A percentile compares a stretch with the other conserved stretches of the same genome.
These are phyloP conservation scores for Rhodotorula sp. DNA, from an alignment of 1,284 basidiomycete genomes.

Conservation along the genomic window DNA sequence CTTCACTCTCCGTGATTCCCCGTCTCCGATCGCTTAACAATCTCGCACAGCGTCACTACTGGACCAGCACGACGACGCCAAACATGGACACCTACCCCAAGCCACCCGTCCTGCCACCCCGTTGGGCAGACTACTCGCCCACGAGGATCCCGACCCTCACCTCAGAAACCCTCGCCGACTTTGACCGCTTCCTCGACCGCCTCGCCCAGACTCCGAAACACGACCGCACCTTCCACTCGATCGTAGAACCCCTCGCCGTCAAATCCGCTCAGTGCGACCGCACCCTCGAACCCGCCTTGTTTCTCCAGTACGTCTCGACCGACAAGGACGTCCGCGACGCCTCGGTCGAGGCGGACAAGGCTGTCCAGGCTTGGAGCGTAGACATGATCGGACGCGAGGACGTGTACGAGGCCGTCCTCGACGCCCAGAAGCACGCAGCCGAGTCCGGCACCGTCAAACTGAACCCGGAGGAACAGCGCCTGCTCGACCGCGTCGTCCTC, in stretches of 20 bases:
- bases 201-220: conserved; percentile 62
- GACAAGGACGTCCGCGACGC: conserved; percentile 70
- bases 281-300: conserved; percentile 62
- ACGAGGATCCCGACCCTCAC: conserved; percentile 62
- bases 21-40: too few relatives aligned
- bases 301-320: conserved; percentile 76
- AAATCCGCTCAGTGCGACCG: conserved; percentile 60
- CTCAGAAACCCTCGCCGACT: conserved; percentile 61
- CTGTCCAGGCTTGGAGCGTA: conserved; percentile 57
- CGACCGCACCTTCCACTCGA: conserved; percentile 54
- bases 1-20: neutral
- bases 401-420: conserved; percentile 67
- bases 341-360: conserved; percentile 67
- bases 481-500: conserved; percentile 73
- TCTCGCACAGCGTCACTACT: neutral
- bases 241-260: conserved; percentile 59
- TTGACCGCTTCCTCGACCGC: conserved; percentile 61
- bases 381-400: conserved; percentile 74
- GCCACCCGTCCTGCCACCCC: conserved; percentile 26
- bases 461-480: conserved; percentile 64
- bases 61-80: conserved; percentile 9
- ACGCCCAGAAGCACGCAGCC: conserved; percentile 67
- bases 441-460: conserved; percentile 57
- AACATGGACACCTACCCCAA: conserved; percentile 11
- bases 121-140: conserved; percentile 56